phyloP scores from a whole-genome alignment of 129 eudicot genomes.

The Heracleum sosnowskyi region DNA sequence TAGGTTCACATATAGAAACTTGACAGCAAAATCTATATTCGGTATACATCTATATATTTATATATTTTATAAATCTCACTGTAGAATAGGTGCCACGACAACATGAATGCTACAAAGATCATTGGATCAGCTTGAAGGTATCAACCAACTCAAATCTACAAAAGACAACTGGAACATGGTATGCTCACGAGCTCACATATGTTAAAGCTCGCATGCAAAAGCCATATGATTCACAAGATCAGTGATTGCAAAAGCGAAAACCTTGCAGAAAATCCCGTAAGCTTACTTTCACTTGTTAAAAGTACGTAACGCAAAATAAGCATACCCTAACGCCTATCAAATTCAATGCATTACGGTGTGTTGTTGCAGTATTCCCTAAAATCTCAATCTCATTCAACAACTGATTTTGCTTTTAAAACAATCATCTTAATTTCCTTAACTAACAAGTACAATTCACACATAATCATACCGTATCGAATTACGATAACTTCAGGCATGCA shows the following conservation, averaged over 20 bases:
- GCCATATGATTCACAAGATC: background rate
- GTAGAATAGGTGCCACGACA: background rate
- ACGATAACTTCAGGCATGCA: background rate
- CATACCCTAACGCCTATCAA: background rate
- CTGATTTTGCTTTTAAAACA: background rate
- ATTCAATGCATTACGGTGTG: background rate
- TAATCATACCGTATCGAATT: background rate
- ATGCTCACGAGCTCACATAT: background rate
- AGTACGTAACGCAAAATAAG: background rate
- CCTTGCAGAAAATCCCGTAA: too few species aligned
- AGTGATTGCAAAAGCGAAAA: too few species aligned
- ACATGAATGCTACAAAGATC: background rate
- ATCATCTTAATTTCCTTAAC: background rate
- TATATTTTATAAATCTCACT: background rate
- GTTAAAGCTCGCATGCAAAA: background rate
- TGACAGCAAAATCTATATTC: background rate
- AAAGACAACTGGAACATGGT: background rate
- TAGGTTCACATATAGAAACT: background rate
- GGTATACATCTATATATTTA: too few species aligned
- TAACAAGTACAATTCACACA: background rate
- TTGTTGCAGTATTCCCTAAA: background rate
- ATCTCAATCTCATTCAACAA: background rate
- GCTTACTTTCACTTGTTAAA: too few species aligned
- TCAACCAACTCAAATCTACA: background rate
- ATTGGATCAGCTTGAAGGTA: background rate